Conservation (phyloP, 306 rosid species). For the Morella rubra region DNA sequence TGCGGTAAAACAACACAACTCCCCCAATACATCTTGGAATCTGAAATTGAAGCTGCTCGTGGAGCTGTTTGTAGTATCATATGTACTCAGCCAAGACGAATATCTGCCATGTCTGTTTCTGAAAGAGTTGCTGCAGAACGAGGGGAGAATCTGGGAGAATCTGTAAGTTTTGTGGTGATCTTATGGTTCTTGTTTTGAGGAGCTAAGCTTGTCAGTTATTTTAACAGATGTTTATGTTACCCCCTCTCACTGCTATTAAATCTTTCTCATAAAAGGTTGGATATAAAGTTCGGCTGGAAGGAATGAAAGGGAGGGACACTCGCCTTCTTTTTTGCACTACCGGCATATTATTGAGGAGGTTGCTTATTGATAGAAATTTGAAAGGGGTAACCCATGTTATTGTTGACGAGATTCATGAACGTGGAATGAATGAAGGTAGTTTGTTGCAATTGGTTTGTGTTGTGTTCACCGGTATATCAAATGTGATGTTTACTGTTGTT, state of each 20-base stretch:
- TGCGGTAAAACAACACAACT: conserved; percentile 99
- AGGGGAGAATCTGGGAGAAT: conserved; percentile 96
- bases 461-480: conserved; percentile 23
- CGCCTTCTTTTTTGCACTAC: conserved; percentile 97
- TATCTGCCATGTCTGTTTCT: conserved; percentile 96
- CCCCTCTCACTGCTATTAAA: neutral
- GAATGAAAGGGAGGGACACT: conserved; percentile 87
- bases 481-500: conserved; percentile 7
- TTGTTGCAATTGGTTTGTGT: neutral
- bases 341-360: conserved; percentile 90
- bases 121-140: conserved; percentile 93
- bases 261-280: conserved; percentile 65
- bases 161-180: conserved; percentile 55
- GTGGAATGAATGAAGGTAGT: conserved; percentile 98
- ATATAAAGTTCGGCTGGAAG: conserved; percentile 94
- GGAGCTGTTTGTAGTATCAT: conserved; percentile 85
- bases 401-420: conserved; percentile 98
- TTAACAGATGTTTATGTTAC: neutral
- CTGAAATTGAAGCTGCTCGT: conserved; percentile 66
- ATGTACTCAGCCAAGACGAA: conserved; percentile 97
- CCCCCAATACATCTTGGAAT: conserved; percentile 92
- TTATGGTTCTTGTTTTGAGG: neutral
- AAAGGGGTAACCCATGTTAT: conserved; percentile 85
- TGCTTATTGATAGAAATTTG: conserved; percentile 78
- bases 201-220: neutral